Evolutionary conservation across 2,329 filamentous ascomycete genomes (phyloP), one percentile per base, ranked within the genome.

Genomic region (Didymella lethalis): DNA sequence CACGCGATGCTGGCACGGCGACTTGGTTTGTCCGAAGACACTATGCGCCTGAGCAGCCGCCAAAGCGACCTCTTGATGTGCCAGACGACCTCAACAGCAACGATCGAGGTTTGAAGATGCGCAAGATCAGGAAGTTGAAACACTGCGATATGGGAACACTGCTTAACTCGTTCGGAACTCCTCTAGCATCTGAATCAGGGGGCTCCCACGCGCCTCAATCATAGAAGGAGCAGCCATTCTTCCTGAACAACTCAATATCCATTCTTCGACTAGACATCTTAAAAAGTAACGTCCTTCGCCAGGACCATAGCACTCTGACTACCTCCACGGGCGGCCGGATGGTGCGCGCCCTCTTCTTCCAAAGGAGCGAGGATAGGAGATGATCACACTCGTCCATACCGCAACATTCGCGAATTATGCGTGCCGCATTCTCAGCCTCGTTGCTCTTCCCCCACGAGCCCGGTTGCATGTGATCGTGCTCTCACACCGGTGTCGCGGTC

Each of bases 101-200:
- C 4, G 23, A 18, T 1, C 25, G 16, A 4, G 38, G 14, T n/a
- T 59, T 25, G 11, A 67, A 66, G 54, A 67, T 53, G 50, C 61
- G 55, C 16, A 67, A 55, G 50, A 23, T 69, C 7, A 57, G 59
- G 7, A 41, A 36, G 11, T 51, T 46, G n/a, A 68, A 61, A 48
- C 44, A 59, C 26, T 45, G 47, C 28, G 64, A 68, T 44, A 57
- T 68, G 23, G 61, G 57, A 3, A 59, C 54, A 1, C 7, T 69
- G 20, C 51, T 69, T 8, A 62, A 48, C 20, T 31, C 14, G 6
- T 69, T 68, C 53, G 36, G 29, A 18, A 6, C 26, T 31, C 44
- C 44, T 14, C 3, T 11, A 7, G 12, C 7, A 16, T 18, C 4
- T 29, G 40, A 23, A 4, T 16, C n/a, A 2, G 25, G 28, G 10